Conservation (phyloP, 78 protist species). For the Cyanophora paradoxa region DNA sequence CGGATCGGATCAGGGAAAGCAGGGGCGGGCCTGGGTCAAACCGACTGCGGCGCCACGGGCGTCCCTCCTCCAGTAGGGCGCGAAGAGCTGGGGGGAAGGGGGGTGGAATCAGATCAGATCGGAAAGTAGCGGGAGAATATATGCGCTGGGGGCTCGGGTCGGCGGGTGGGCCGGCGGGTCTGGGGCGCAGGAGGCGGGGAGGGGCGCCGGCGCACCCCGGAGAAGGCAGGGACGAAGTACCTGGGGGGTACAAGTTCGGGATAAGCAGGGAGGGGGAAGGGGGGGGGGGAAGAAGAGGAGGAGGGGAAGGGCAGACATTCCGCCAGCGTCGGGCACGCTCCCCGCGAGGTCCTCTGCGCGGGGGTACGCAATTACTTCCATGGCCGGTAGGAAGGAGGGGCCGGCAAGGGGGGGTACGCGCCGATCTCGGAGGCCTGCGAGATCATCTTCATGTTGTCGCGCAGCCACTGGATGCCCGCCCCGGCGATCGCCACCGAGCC, state of each 20-base stretch:
- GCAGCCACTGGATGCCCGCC: constrained; percentile 67
- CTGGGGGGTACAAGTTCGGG: neutral
- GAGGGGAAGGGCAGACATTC: neutral
- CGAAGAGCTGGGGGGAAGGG: constrained; percentile 29
- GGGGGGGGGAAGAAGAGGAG: neutral
- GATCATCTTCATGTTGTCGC: constrained; percentile 61
- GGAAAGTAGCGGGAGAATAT: neutral
- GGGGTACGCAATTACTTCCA: too few species aligned
- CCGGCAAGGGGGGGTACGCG: too few species aligned
- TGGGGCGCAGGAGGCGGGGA: too few species aligned
- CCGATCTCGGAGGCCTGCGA: constrained; percentile 35
- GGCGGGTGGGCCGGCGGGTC: constrained; percentile 47
- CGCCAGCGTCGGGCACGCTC: too few species aligned
- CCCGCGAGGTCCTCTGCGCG: too few species aligned
- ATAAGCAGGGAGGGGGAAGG: too few species aligned
- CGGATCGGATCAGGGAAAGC: too few species aligned
- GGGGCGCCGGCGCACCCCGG: too few species aligned
- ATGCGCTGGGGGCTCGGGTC: neutral
- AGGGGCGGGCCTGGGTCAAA: too few species aligned
- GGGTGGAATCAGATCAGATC: constrained; percentile 1
- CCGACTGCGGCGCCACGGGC: constrained; percentile 72
- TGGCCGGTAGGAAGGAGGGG: too few species aligned
- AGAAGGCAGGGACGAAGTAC: constrained; percentile 32
- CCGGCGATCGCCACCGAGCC: constrained; percentile 89
- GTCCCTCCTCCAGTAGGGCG: constrained; percentile 11